Evolutionary conservation across 345 rosid genomes (phyloP), one percentile per base, ranked within the genome.

Genomic region (Corchorus capsularis): DNA sequence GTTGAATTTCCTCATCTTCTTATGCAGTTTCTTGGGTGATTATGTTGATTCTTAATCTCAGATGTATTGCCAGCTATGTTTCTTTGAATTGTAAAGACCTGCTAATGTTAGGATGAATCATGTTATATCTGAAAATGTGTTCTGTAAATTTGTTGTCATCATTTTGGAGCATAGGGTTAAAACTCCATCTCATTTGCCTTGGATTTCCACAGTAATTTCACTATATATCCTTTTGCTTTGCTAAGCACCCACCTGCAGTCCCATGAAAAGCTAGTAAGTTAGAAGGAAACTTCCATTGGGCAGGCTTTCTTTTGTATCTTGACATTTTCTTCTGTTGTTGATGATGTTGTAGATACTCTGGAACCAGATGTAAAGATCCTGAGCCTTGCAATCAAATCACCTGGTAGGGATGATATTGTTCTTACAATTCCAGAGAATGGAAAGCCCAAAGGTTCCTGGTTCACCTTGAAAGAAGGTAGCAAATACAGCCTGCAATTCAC

Each of bases 331-430:
- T 71, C 41, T 16, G n/a, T 46, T 76, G 50, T 63, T 59, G 53
- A 55, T 77, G 59, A 72, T 32, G n/a, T 50, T 82, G 75, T 80
- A 92, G 98, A 91, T 78, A 85, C 88, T 34, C 83, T 83, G 62
- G 98, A 94, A 57, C 94, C 98, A 22, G 94, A 91, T n/a, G 95
- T 94, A 77, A 91, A 82, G 90, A 87, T 94, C 80, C 54, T 86
- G 73, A 85, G 82, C 75, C 86, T 94, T 15, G 89, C 94, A 50
- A 87, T 94, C 71, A 77, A 83, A 53, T 88, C 98, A 32, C 89
- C 91, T 0, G 97, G 84, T 12, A 85, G 97, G 84, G 82, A 89
- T 17, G 98, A 91, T 79, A 90, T 93, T 39, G 83, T 89, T n/a
- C 90, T 94, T 46, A 61, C 86, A 1, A 77, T 94, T 65, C 95